These are phyloP conservation scores for Paecilomyces formosus DNA, from an alignment of 2,329 filamentous ascomycete genomes.

Conservation along the genomic window DNA sequence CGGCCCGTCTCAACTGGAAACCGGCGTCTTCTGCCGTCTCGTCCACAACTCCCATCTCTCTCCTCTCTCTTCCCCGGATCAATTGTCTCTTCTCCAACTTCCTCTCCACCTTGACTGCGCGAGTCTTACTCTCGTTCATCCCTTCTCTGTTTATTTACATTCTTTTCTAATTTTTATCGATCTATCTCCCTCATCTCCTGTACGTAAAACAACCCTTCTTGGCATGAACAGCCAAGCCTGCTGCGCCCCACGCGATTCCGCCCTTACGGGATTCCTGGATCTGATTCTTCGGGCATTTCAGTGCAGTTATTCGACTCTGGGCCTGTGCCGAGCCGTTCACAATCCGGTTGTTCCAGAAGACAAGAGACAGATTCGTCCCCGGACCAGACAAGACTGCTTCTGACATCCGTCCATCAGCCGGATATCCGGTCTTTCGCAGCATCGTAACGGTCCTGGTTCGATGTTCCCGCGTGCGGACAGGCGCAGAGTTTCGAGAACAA, in stretches of 20 bases:
- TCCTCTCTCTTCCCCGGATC: background rate
- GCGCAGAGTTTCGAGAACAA: background rate
- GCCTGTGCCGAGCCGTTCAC: background rate
- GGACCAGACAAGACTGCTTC: background rate
- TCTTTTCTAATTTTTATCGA: background rate
- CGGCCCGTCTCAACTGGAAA: background rate
- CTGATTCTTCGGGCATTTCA: background rate
- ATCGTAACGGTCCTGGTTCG: background rate
- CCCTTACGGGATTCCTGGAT: background rate
- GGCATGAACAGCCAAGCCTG: slow-evolving; percentile 5
- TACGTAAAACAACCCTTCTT: background rate
- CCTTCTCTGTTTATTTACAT: background rate
- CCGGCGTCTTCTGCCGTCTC: background rate
- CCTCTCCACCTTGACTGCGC: background rate
- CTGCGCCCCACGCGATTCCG: slow-evolving; percentile 7
- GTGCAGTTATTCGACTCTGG: background rate
- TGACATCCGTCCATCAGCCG: background rate
- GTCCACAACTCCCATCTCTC: background rate
- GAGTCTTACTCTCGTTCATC: background rate
- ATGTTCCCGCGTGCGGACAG: background rate
- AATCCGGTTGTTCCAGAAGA: background rate
- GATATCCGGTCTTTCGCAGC: background rate
- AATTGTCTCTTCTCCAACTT: background rate
- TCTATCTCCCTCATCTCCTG: background rate
- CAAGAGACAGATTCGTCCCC: background rate